Evolutionary conservation across 1,139 yeast genomes (phyloP).

Genomic region (Yamadazyma pseudoaaseri): DNA sequence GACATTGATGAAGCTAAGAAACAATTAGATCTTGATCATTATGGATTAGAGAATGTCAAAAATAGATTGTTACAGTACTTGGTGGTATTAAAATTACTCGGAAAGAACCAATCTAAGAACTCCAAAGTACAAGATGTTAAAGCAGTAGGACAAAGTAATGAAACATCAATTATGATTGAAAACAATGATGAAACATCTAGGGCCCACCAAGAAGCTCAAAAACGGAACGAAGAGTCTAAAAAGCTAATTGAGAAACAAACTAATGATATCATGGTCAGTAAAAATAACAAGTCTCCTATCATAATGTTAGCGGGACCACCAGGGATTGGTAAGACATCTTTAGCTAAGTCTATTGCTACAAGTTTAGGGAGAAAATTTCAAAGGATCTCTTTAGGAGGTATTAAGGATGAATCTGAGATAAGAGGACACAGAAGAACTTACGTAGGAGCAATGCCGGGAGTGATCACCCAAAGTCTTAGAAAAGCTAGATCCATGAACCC

Average conservation of each 20-base stretch:
- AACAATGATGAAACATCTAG: slow-evolving; percentile 34
- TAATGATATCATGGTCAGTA: slow-evolving; percentile 23
- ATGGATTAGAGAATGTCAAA: slow-evolving; percentile 80
- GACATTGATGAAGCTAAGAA: slow-evolving; percentile 56
- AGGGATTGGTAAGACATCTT: slow-evolving; percentile 91
- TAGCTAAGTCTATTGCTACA: slow-evolving; percentile 84
- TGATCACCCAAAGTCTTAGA: slow-evolving; percentile 74
- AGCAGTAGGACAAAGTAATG: slow-evolving; percentile 6
- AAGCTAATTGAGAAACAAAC: slow-evolving; percentile 9
- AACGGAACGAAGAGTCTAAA: slow-evolving; percentile 23
- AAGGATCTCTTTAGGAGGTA: slow-evolving; percentile 83
- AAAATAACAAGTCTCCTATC: slow-evolving; percentile 62
- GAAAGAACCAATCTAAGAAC: slow-evolving; percentile 36
- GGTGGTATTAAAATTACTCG: slow-evolving; percentile 70
- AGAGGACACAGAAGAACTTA: slow-evolving; percentile 92
- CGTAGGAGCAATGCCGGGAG: slow-evolving; percentile 93
- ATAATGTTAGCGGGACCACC: slow-evolving; percentile 90
- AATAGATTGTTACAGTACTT: slow-evolving; percentile 77
- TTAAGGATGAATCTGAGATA: slow-evolving; percentile 86
- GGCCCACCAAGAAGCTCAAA: slow-evolving; percentile 28
- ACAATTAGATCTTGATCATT: slow-evolving; percentile 77
- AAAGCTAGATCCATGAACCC: slow-evolving; percentile 84
- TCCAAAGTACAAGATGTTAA: slow-evolving; percentile 10
- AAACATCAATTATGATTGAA: slow-evolving; percentile 28
- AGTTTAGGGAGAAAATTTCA: slow-evolving; percentile 79